Base-by-base conservation (phyloP, 2,329 filamentous ascomycete genomes). In the Sporothrix brasiliensis region DNA sequence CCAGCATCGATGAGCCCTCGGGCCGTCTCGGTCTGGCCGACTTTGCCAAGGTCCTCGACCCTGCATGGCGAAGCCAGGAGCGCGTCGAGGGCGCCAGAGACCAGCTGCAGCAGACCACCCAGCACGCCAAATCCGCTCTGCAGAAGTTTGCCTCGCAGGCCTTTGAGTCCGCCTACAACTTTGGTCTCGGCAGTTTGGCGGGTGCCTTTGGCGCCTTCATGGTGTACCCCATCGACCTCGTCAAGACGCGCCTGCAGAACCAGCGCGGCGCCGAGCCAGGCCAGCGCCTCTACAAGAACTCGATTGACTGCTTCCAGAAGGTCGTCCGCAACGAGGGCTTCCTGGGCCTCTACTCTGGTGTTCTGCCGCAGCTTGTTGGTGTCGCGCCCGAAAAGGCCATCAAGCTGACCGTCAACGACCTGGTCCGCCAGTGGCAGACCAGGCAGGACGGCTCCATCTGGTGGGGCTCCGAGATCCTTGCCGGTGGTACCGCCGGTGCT, bases 361-460 rank as follows among this genome's bases (percentile, higher is more conserved):
- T 99, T 24, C 80, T 97, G 68, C 95, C 95, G 13, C 95, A 99
- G 84, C 87, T 99, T 60, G 92, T 99, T 73, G 95, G 95, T 80
- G 95, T 99, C 60, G 95, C 95, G n/a, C 95, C 95, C 1, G 95
- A 99, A 80, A 99, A 99, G 85, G 95, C 95, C 75, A 99, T 99
- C 83, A 99, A 99, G 84, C 88, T 99, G 73, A 99, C 95, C 0
- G 94, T 99, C 77, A 99, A 99, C 81, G 95, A 99, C 78, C 82
- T 99, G 69, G 93, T 96, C 27, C 90, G 95, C 77, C 86, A 87
- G 10, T 85, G 87, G 74, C 90, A 94, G 77, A 91, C 90, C 3
- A 89, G 93, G 77, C 87, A 88, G 77, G 87, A 92, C 73, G 91
- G 91, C 66, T 83, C 88, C 71, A 97, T 99, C 77, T 86, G 84